Evolutionary conservation across 2,329 filamentous ascomycete species (phyloP).

Genomic region (Escovopsis sp.): DNA sequence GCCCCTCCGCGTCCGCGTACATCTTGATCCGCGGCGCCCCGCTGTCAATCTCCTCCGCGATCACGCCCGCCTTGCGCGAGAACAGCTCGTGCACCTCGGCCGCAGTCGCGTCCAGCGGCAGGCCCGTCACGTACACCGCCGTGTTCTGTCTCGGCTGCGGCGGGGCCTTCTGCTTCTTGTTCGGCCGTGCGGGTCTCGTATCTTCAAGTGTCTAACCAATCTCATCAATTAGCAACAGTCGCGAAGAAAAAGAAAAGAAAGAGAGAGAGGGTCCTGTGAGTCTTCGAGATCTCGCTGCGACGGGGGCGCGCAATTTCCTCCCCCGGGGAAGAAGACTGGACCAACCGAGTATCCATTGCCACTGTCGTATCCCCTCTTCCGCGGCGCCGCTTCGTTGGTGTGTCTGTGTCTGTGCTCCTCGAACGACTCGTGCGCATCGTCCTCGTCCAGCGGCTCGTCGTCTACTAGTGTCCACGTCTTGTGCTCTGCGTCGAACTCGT

Average conservation of each 20-base stretch:
- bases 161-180: conserved; percentile 33
- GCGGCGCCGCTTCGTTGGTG: conserved; percentile 14
- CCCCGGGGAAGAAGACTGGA: conserved; percentile 1
- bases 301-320: too few species aligned
- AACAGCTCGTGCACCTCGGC: conserved; percentile 76
- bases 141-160: conserved; percentile 56
- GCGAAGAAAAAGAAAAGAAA: too few species aligned
- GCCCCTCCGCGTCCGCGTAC: conserved; percentile 66
- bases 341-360: conserved; percentile 29
- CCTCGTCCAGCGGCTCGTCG: conserved; percentile 21
- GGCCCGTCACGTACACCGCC: conserved; percentile 79
- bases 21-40: conserved; percentile 83
- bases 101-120: conserved; percentile 64
- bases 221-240: too few species aligned
- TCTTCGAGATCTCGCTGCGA: neutral
- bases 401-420: conserved; percentile 9
- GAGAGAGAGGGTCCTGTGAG: too few species aligned
- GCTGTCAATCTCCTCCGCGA: conserved; percentile 87
- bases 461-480: conserved; percentile 61
- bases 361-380: conserved; percentile 29
- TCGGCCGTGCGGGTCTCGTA: conserved; percentile 25
- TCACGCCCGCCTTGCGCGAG: conserved; percentile 70
- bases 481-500: conserved; percentile 58
- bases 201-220: conserved; percentile 11
- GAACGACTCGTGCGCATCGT: conserved; percentile 24